phyloP scores from a whole-genome alignment of 805 yeast species.

The Monosporozyma solicola region DNA sequence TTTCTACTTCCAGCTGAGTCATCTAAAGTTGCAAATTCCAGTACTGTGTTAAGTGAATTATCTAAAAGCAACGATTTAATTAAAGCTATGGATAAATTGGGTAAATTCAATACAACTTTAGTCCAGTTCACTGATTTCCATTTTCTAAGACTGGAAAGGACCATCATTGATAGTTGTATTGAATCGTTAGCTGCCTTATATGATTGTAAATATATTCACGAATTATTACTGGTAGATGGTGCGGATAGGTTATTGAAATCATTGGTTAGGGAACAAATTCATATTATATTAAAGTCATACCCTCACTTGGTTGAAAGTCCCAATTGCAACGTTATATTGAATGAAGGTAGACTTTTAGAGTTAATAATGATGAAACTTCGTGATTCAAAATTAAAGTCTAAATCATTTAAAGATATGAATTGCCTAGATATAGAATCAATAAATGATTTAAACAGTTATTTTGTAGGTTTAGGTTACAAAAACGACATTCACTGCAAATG shows the following conservation, averaged over 20 bases:
- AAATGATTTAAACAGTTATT: constrained; percentile 59
- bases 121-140: constrained; percentile 18
- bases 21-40: background rate
- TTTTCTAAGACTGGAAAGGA: constrained; percentile 15
- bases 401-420: constrained; percentile 15
- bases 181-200: constrained; percentile 20
- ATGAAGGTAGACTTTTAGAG: constrained; percentile 29
- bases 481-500: constrained; percentile 36
- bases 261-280: constrained; percentile 20
- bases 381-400: constrained; percentile 41
- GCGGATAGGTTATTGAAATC: constrained; percentile 6
- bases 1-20: constrained; percentile 5
- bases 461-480: constrained; percentile 41
- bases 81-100: constrained; percentile 1
- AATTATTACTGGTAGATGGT: constrained; percentile 10
- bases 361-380: constrained; percentile 28
- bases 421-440: constrained; percentile 46
- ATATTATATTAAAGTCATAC: constrained; percentile 11
- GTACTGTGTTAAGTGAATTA: no score
- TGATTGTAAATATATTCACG: constrained; percentile 15
- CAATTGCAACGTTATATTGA: constrained; percentile 19
- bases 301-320: constrained; percentile 16
- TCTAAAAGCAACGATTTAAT: background rate
- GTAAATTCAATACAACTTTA: constrained; percentile 1
- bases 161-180: constrained; percentile 19